Conservation (phyloP, 208 protist species). For the Leishmania aethiopica region DNA sequence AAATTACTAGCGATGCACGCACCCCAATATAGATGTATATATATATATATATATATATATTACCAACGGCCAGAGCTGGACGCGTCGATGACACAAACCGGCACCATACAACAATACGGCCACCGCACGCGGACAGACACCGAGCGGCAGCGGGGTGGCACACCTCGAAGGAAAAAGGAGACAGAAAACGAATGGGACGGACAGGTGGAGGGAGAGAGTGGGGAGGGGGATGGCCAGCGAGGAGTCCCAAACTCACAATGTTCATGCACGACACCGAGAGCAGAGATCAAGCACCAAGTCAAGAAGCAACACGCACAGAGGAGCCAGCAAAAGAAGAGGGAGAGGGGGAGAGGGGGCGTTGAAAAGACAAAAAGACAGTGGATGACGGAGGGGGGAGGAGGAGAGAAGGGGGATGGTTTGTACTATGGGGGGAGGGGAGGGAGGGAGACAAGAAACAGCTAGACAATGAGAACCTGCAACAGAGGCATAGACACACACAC, state of each 20-base stretch:
- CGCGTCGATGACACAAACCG: neutral
- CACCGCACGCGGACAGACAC: neutral
- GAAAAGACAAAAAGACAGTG: neutral
- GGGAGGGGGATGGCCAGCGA: neutral
- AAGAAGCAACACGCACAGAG: neutral
- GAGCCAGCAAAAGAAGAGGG: neutral
- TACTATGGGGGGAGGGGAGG: neutral
- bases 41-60: neutral
- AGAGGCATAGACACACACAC: neutral
- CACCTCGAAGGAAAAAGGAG: neutral
- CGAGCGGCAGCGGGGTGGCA: neutral
- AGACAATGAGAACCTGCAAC: neutral
- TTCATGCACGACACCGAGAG: neutral
- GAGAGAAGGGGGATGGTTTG: neutral
- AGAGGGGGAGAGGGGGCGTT: neutral
- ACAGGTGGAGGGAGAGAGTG: neutral
- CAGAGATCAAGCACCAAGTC: neutral
- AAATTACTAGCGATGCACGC: neutral
- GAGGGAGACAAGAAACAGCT: neutral
- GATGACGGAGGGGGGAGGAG: neutral
- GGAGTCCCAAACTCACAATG: neutral
- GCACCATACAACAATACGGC: neutral
- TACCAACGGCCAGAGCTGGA: neutral
- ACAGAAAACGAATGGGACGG: neutral
- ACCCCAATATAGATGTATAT: neutral